Evolutionary conservation across 1,139 yeast genomes (phyloP).

Genomic region (Kodamaea arcana): DNA sequence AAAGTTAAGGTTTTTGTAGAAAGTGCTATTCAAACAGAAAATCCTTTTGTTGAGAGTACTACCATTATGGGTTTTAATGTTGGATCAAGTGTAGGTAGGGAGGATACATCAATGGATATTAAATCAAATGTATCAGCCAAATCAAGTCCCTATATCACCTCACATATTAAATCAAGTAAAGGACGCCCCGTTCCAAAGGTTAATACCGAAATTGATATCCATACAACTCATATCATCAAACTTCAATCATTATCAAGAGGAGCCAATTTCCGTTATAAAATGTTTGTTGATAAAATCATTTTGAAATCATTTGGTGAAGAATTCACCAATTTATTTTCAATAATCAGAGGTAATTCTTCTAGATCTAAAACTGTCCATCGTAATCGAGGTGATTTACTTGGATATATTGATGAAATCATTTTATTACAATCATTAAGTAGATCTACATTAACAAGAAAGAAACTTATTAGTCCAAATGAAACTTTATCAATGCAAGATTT

Average conservation of each 20-base stretch:
- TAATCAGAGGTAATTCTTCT: slow-evolving; percentile 38
- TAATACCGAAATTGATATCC: slow-evolving; percentile 13
- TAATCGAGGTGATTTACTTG: slow-evolving; percentile 33
- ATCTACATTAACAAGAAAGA: slow-evolving; percentile 16
- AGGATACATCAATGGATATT: not conserved
- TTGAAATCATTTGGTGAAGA: slow-evolving; percentile 51
- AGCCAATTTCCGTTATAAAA: slow-evolving; percentile 55
- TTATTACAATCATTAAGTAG: slow-evolving; percentile 37
- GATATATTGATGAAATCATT: slow-evolving; percentile 26
- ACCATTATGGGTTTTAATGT: slow-evolving; percentile 9
- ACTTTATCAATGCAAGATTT: not conserved
- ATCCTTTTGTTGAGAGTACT: slow-evolving; percentile 10
- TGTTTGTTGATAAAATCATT: slow-evolving; percentile 60
- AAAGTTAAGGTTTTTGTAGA: slow-evolving; percentile 9
- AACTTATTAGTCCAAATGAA: slow-evolving; percentile 6
- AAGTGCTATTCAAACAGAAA: slow-evolving; percentile 15
- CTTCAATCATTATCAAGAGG: slow-evolving; percentile 67
- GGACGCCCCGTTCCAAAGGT: not conserved
- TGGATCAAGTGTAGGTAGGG: slow-evolving; percentile 6
- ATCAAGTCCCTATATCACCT: not conserved
- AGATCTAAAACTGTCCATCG: slow-evolving; percentile 36
- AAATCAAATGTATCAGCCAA: too few relatives aligned
- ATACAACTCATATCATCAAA: slow-evolving; percentile 22
- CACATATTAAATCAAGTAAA: not conserved
- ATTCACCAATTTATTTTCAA: slow-evolving; percentile 33